Conservation (phyloP, 2,329 filamentous ascomycete genomes). For the Rachicladosporium sp. region DNA sequence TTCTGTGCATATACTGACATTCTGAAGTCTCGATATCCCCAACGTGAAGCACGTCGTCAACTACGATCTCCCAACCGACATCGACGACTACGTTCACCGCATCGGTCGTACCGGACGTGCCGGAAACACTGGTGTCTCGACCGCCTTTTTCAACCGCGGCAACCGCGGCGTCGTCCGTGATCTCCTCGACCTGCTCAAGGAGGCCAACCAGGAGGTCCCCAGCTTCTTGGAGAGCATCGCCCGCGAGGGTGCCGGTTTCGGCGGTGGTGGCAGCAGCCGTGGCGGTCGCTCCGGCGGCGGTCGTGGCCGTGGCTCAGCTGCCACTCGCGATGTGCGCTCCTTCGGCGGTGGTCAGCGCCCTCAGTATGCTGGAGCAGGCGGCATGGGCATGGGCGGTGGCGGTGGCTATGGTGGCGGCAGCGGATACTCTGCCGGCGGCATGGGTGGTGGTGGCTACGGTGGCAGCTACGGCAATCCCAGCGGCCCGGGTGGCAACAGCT, state of each 20-base stretch:
- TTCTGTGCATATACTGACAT: slow-evolving; percentile 1
- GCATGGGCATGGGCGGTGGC: slow-evolving; percentile 31
- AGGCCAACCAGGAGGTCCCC: slow-evolving; percentile 95
- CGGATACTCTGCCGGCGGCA: slow-evolving; percentile 20
- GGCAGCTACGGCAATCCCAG: slow-evolving; percentile 59
- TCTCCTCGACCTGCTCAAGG: slow-evolving; percentile 92
- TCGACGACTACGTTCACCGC: slow-evolving; percentile 97
- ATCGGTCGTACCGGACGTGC: slow-evolving; percentile 99
- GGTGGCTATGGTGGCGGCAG: slow-evolving; percentile 23
- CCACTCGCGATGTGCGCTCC: slow-evolving; percentile 77
- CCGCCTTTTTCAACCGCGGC: slow-evolving; percentile 98
- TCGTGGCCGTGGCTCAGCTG: slow-evolving; percentile 54
- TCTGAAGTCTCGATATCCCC: slow-evolving; percentile 66
- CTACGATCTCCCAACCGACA: slow-evolving; percentile 97
- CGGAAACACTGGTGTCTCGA: slow-evolving; percentile 95
- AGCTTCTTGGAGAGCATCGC: slow-evolving; percentile 93
- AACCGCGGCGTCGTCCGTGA: slow-evolving; percentile 97
- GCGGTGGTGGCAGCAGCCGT: slow-evolving; percentile 43
- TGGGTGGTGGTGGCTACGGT: slow-evolving; percentile 32
- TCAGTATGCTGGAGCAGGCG: slow-evolving; percentile 52
- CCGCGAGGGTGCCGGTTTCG: slow-evolving; percentile 75
- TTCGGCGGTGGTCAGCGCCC: slow-evolving; percentile 31
- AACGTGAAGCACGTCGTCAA: slow-evolving; percentile 97
- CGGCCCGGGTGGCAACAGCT: slow-evolving; percentile 43
- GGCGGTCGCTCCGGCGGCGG: slow-evolving; percentile 55